Evolutionary conservation across 805 yeast species (phyloP).

Genomic region (Metschnikowia drakensbergensis): DNA sequence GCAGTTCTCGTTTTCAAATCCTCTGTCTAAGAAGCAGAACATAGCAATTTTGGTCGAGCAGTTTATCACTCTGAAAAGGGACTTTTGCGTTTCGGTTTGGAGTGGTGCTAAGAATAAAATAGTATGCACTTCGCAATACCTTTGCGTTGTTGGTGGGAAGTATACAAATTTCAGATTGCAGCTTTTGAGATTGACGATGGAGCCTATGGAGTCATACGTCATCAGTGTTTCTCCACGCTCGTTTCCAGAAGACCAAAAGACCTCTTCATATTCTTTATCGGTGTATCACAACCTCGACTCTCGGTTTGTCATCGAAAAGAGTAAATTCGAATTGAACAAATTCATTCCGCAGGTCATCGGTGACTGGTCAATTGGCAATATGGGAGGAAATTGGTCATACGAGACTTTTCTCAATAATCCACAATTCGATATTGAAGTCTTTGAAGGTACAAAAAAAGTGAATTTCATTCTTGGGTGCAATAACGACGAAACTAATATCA

Average conservation of each 20-base stretch:
- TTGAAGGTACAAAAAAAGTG: conserved; percentile 13
- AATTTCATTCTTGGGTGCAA: conserved; percentile 14
- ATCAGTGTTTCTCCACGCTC: conserved; percentile 20
- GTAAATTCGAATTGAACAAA: conserved; percentile 20
- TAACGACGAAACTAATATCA: conserved; percentile 27
- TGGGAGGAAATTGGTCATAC: conserved; percentile 55
- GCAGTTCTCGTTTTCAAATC: conserved; percentile 42
- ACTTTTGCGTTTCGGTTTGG: conserved; percentile 14
- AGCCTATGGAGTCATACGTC: conserved; percentile 28
- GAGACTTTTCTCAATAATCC: conserved; percentile 52
- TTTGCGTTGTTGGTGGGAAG: conserved; percentile 15
- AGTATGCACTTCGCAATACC: conserved; percentile 20
- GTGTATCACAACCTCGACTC: conserved; percentile 25
- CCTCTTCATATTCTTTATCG: conserved; percentile 24
- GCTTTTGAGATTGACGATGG: conserved; percentile 28
- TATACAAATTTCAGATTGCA: conserved; percentile 38
- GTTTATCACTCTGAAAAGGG: conserved; percentile 4
- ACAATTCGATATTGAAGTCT: conserved; percentile 38
- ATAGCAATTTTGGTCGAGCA: conserved; percentile 22
- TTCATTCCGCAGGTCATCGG: conserved; percentile 26
- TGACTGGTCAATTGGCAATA: conserved; percentile 41
- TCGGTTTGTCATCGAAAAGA: conserved; percentile 19
- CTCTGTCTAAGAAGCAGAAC: conserved; percentile 20
- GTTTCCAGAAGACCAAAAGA: conserved; percentile 13
- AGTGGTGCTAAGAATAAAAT: conserved; percentile 4